These are phyloP conservation scores for Trichophyton schoenleinii DNA, from an alignment of 2,329 filamentous ascomycete species.

Conservation along the genomic window DNA sequence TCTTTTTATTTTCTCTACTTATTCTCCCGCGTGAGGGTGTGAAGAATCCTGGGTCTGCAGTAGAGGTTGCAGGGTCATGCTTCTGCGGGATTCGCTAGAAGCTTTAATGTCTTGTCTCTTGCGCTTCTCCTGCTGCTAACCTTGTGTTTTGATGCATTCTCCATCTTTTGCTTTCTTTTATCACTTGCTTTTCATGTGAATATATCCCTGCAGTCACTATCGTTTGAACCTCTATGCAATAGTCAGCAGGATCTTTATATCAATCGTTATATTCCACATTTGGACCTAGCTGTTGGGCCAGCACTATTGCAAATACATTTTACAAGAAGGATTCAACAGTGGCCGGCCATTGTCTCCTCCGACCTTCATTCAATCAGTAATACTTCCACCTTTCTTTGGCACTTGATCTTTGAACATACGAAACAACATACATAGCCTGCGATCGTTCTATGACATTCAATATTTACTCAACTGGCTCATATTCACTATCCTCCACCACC, in stretches of 20 bases:
- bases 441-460: background rate
- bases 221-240: background rate
- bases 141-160: slow-evolving; percentile 4
- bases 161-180: slow-evolving; percentile 12
- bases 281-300: background rate
- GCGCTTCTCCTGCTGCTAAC: slow-evolving; percentile 7
- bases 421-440: background rate
- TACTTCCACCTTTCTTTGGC: background rate
- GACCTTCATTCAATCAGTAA: background rate
- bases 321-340: background rate
- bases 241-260: background rate
- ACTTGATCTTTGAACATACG: background rate
- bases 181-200: slow-evolving; percentile 6
- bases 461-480: background rate
- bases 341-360: background rate
- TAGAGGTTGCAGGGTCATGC: background rate
- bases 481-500: background rate
- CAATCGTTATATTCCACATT: background rate
- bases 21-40: background rate
- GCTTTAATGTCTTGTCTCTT: slow-evolving; percentile 2
- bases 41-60: slow-evolving; percentile 3
- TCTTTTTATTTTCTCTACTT: background rate
- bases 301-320: background rate
- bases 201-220: background rate
- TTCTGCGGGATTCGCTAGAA: slow-evolving; percentile 1